A percentile compares a stretch with the other conserved stretches of the same genome.
These are phyloP conservation scores for Populus hybrid DNA, from an alignment of 441 rosid species.

Conservation along the genomic window DNA sequence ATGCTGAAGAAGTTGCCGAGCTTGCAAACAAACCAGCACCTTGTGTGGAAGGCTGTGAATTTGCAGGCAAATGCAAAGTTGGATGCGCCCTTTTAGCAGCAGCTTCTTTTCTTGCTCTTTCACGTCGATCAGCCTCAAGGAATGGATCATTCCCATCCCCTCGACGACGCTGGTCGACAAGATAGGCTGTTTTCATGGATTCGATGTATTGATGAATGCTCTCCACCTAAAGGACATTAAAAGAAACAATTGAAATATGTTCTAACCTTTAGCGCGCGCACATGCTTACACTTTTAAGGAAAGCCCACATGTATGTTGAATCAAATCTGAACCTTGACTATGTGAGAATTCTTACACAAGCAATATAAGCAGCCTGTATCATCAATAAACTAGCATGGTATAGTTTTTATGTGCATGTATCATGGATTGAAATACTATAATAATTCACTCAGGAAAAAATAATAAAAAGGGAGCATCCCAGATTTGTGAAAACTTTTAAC, in stretches of 20 bases:
- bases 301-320: neutral
- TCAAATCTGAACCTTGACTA: neutral
- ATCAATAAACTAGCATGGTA: neutral
- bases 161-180: constrained; percentile 85
- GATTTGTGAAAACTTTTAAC: constrained; percentile 1
- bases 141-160: constrained; percentile 86
- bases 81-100: constrained; percentile 98
- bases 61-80: constrained; percentile 83
- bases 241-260: neutral
- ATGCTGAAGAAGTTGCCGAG: constrained; percentile 52
- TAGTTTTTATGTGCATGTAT: neutral
- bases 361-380: neutral
- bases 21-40: constrained; percentile 61
- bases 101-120: constrained; percentile 94
- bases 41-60: constrained; percentile 70
- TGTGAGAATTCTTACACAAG: neutral
- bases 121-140: constrained; percentile 97
- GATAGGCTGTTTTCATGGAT: constrained; percentile 89
- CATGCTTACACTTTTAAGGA: neutral
- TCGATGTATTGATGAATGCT: constrained; percentile 90
- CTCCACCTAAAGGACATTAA: constrained; percentile 60
- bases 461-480: neutral
- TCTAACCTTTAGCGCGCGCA: too few species aligned
- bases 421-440: neutral
- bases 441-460: neutral